A percentile compares a stretch with the other conserved stretches of the same genome.
These are phyloP conservation scores for Termitomyces titanicus DNA, from an alignment of 768 basidiomycete species.

Conservation along the genomic window DNA sequence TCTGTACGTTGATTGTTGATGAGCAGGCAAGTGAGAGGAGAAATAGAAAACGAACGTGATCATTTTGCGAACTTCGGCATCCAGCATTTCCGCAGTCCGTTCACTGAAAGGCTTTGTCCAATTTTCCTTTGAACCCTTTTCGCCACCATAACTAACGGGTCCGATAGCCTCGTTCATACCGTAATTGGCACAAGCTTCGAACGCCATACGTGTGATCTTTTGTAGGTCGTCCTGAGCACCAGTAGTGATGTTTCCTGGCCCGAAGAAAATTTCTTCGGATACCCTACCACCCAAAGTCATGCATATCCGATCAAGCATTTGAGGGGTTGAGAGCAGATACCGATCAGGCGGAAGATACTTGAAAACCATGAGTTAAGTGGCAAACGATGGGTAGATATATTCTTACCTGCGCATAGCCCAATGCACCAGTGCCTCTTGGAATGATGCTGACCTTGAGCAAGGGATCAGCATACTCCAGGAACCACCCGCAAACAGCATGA, in stretches of 20 bases:
- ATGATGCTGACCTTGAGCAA: conserved; percentile 98
- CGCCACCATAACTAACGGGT: conserved; percentile 94
- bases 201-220: conserved; percentile 98
- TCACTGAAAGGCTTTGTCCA: conserved; percentile 99
- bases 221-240: conserved; percentile 98
- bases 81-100: conserved; percentile 93
- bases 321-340: conserved; percentile 92
- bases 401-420: conserved; percentile 92
- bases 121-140: conserved; percentile 74
- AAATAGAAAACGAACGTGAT: conserved; percentile 51
- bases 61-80: conserved; percentile 92
- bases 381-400: conserved; percentile 3
- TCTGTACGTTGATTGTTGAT: conserved; percentile 29
- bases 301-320: conserved; percentile 93
- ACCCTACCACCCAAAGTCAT: conserved; percentile 99
- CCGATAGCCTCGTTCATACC: conserved; percentile 96
- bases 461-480: conserved; percentile 95
- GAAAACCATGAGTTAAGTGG: conserved; percentile 9
- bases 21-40: neutral
- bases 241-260: conserved; percentile 86
- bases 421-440: conserved; percentile 90
- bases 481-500: conserved; percentile 98
- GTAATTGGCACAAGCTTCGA: conserved; percentile 92
- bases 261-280: conserved; percentile 98
- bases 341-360: conserved; percentile 95